These are phyloP conservation scores for Aciculosporium take DNA, from an alignment of 2,329 filamentous ascomycete species.

Conservation along the genomic window DNA sequence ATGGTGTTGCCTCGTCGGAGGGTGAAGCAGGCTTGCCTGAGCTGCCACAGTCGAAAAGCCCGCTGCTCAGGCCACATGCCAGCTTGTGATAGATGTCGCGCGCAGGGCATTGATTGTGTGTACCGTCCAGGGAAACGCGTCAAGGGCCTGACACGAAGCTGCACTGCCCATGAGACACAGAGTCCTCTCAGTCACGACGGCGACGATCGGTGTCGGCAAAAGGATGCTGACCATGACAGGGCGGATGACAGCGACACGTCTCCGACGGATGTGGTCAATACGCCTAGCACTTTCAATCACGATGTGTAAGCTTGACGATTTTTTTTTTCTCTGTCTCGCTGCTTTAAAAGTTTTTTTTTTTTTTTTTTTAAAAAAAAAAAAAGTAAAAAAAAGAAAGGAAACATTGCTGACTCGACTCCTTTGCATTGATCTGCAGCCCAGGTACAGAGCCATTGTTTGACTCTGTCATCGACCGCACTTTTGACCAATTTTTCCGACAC, in stretches of 20 bases:
- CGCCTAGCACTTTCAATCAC: conserved; percentile 19
- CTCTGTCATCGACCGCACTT: conserved; percentile 34
- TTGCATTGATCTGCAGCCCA: conserved; percentile 11
- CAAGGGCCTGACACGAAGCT: conserved; percentile 12
- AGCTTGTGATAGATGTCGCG: conserved; percentile 34
- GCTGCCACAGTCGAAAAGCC: conserved; percentile 44
- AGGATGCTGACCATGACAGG: conserved; percentile 11
- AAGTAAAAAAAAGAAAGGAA: no score
- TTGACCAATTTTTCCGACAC: conserved; percentile 44
- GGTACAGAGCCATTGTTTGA: conserved; percentile 31
- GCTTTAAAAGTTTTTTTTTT: no score
- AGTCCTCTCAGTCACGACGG: conserved; percentile 22
- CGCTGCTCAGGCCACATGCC: conserved; percentile 44
- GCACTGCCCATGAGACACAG: conserved; percentile 12
- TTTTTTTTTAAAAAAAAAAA: no score
- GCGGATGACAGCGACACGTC: conserved; percentile 22
- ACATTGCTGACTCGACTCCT: not conserved
- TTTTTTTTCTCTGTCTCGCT: no score
- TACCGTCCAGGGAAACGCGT: conserved; percentile 35
- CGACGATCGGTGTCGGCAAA: conserved; percentile 11
- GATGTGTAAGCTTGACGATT: conserved; percentile 19
- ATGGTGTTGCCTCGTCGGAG: conserved; percentile 36
- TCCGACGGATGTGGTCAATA: conserved; percentile 20
- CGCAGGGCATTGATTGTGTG: conserved; percentile 40
- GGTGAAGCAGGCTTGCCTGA: conserved; percentile 41